phyloP scores from a whole-genome alignment of 306 rosid genomes.

The Albizia julibrissin region DNA sequence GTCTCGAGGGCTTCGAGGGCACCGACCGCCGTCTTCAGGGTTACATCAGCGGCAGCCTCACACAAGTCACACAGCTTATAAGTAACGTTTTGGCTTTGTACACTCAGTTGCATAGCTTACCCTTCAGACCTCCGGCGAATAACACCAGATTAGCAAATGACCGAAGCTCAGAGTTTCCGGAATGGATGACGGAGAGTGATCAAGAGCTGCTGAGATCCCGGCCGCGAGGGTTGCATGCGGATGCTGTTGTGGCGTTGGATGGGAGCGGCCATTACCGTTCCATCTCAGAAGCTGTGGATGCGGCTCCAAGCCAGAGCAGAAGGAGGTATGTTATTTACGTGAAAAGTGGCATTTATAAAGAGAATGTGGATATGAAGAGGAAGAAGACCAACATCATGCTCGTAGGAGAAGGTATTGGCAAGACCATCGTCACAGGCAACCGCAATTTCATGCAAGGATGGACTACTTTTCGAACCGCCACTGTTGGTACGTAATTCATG shows the following conservation, averaged over 20 bases:
- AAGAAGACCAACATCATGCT: constrained; percentile 85
- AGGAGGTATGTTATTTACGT: constrained; percentile 69
- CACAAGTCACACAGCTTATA: constrained; percentile 80
- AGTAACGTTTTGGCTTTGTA: constrained; percentile 76
- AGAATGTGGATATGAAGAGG: constrained; percentile 82
- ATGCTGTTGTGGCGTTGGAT: constrained; percentile 75
- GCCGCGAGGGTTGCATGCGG: constrained; percentile 42
- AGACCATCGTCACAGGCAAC: constrained; percentile 66
- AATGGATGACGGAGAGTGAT: constrained; percentile 73
- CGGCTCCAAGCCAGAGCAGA: constrained; percentile 62
- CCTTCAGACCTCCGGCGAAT: constrained; percentile 55
- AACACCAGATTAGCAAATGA: background rate
- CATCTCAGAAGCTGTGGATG: constrained; percentile 75
- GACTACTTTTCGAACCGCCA: constrained; percentile 97
- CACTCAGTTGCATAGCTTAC: constrained; percentile 65
- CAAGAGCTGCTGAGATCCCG: constrained; percentile 54
- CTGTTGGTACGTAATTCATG: constrained; percentile 53
- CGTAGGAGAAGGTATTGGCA: constrained; percentile 83
- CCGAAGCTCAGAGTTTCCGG: constrained; percentile 44
- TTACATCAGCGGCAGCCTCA: constrained; percentile 75
- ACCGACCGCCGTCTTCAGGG: constrained; percentile 74
- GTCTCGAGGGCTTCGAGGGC: constrained; percentile 96
- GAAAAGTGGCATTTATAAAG: constrained; percentile 73
- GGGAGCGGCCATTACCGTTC: constrained; percentile 76
- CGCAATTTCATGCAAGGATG: constrained; percentile 94